Evolutionary conservation across 2,329 filamentous ascomycete genomes (phyloP).

Genomic region (Septoria linicola): DNA sequence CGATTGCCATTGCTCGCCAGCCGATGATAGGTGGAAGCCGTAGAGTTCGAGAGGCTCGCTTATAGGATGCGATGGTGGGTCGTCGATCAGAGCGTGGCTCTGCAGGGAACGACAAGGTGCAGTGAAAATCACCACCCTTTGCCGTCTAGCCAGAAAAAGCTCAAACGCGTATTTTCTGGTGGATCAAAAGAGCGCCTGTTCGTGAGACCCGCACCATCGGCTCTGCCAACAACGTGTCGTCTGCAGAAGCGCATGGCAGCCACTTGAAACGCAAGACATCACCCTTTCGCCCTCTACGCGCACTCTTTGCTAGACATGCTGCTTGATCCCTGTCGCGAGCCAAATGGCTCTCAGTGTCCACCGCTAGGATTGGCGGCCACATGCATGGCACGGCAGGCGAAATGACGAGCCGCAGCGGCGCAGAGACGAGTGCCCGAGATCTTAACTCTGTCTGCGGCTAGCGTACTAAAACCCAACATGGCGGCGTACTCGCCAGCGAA

Average conservation of each 20-base stretch:
- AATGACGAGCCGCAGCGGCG: slow-evolving; percentile 23
- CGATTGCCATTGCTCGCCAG: no score
- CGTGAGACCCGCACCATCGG: background rate
- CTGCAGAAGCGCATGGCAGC: background rate
- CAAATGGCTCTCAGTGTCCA: background rate
- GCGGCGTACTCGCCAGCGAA: slow-evolving; percentile 6
- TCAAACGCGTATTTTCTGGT: background rate
- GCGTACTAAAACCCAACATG: slow-evolving; percentile 1
- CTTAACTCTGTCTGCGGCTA: slow-evolving; percentile 15
- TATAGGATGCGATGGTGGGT: background rate
- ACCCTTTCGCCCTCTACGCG: background rate
- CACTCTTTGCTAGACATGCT: background rate
- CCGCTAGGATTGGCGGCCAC: background rate
- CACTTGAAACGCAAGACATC: background rate
- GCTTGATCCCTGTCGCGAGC: background rate
- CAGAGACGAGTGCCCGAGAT: slow-evolving; percentile 17
- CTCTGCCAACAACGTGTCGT: slow-evolving; percentile 3
- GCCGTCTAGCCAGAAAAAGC: background rate
- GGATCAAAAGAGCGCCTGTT: background rate
- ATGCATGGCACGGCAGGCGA: slow-evolving; percentile 22
- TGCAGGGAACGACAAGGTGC: background rate
- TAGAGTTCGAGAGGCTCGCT: slow-evolving; percentile 2
- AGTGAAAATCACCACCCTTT: slow-evolving; percentile 1
- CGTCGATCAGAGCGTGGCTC: slow-evolving; percentile 6
- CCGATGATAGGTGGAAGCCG: background rate